Conservation (phyloP, 2,329 filamentous ascomycete species). For the Phialophora tarda region DNA sequence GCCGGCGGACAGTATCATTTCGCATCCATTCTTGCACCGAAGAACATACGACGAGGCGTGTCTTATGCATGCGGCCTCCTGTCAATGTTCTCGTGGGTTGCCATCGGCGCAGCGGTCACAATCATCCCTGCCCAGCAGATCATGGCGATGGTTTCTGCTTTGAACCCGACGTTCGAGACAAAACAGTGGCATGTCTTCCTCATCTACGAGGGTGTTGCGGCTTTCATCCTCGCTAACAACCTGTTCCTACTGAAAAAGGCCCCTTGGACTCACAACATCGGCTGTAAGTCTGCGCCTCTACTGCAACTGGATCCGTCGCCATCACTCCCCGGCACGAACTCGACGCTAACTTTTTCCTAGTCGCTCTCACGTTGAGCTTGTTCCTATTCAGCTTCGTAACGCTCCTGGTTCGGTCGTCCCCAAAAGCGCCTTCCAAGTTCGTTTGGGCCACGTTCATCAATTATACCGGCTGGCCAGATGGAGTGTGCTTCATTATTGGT, state of each 20-base stretch:
- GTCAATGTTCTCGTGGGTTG: constrained; percentile 40
- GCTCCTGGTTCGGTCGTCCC: constrained; percentile 39
- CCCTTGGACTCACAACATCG: constrained; percentile 23
- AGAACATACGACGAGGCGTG: constrained; percentile 21
- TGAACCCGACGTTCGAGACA: constrained; percentile 30
- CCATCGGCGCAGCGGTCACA: constrained; percentile 37
- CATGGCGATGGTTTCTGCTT: constrained; percentile 34
- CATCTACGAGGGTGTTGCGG: constrained; percentile 35
- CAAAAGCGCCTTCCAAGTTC: constrained; percentile 24
- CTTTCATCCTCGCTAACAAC: constrained; percentile 38
- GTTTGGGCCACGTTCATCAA: constrained; percentile 37
- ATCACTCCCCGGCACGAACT: not conserved
- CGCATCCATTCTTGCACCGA: constrained; percentile 41
- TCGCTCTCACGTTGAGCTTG: constrained; percentile 38
- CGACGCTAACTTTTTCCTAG: constrained; percentile 5
- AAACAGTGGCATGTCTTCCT: constrained; percentile 40
- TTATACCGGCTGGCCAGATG: constrained; percentile 38
- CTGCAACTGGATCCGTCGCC: not conserved
- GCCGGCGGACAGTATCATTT: constrained; percentile 44
- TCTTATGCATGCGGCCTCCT: constrained; percentile 39
- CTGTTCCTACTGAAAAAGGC: constrained; percentile 28
- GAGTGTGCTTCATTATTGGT: constrained; percentile 42
- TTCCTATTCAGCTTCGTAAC: constrained; percentile 44
- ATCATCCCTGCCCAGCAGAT: constrained; percentile 41
- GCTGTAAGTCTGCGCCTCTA: constrained; percentile 18